Percentiles rank a stretch among this genome's conserved stretches.
Conservation (phyloP, 1,284 basidiomycete genomes). For the Pterulicium gracile region DNA sequence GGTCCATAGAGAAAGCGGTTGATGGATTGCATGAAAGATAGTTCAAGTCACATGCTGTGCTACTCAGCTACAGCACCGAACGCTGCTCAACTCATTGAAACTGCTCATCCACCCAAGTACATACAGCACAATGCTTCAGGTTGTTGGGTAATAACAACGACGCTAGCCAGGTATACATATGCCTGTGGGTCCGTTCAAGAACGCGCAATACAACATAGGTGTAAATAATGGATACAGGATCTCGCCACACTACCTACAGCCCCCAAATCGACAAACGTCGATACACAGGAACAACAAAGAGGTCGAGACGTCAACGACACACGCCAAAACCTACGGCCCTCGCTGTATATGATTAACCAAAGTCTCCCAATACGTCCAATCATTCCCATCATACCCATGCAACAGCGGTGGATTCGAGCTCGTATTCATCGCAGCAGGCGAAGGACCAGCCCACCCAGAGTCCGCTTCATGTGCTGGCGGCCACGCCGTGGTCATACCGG, state of each 20-base stretch:
- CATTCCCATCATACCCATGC: slow-evolving; percentile 47
- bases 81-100: no score
- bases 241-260: no score
- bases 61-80: no score
- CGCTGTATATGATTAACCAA: slow-evolving; percentile 67
- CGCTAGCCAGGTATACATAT: no score
- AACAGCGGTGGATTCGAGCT: slow-evolving; percentile 31
- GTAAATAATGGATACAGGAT: no score
- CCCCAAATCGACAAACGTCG: no score
- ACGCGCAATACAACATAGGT: no score
- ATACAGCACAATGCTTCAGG: no score
- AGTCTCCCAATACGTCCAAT: slow-evolving; percentile 76
- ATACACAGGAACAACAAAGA: slow-evolving; percentile 1
- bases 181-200: no score
- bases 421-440: slow-evolving; percentile 20
- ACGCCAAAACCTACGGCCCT: slow-evolving; percentile 22
- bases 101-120: no score
- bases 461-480: neutral
- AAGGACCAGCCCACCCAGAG: slow-evolving; percentile 45
- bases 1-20: slow-evolving; percentile 92
- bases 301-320: neutral
- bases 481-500: neutral
- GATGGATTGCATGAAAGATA: slow-evolving; percentile 65
- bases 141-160: no score
- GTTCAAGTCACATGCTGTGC: neutral